A percentile compares a stretch with the other conserved stretches of the same genome.
Conservation (phyloP, 177 flowering plant species). For the Vitis hybrid region DNA sequence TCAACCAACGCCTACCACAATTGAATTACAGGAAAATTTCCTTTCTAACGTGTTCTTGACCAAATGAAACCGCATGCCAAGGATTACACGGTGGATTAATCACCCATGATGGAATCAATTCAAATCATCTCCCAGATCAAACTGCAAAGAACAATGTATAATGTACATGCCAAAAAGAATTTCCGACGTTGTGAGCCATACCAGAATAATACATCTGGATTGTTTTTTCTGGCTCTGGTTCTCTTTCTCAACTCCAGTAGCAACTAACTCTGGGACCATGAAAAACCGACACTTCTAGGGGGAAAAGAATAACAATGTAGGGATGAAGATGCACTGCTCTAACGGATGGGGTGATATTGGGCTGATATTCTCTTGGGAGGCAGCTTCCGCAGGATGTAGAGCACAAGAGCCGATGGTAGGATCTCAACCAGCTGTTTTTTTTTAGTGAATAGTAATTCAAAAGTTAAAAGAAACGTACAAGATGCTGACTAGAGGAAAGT, state of each 20-base stretch:
- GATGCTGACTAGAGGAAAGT: not conserved
- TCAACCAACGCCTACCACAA: too few species aligned
- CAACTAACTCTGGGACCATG: conserved; percentile 17
- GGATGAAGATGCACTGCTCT: conserved; percentile 10
- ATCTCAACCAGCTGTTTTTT: conserved; percentile 76
- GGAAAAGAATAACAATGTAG: conserved; percentile 3
- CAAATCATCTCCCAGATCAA: conserved; percentile 4
- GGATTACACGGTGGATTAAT: conserved; percentile 1
- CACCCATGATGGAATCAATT: conserved; percentile 15
- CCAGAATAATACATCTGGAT: conserved; percentile 17
- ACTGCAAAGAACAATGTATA: conserved; percentile 9
- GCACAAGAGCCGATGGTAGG: conserved; percentile 90
- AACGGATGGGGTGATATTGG: conserved; percentile 87
- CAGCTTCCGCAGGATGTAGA: conserved; percentile 85
- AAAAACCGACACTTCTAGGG: not conserved
- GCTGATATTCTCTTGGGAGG: conserved; percentile 90
- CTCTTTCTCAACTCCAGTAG: conserved; percentile 13
- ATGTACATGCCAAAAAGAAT: conserved; percentile 20
- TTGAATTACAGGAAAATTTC: conserved; percentile 8
- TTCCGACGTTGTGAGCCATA: conserved; percentile 18
- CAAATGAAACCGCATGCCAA: conserved; percentile 9
- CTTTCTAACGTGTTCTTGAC: not conserved
- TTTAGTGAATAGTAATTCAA: conserved; percentile 1
- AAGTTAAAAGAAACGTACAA: not conserved
- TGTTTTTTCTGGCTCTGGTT: conserved; percentile 8